Conservation (phyloP, 768 basidiomycete species). For the Pleurotus ostreatus region DNA sequence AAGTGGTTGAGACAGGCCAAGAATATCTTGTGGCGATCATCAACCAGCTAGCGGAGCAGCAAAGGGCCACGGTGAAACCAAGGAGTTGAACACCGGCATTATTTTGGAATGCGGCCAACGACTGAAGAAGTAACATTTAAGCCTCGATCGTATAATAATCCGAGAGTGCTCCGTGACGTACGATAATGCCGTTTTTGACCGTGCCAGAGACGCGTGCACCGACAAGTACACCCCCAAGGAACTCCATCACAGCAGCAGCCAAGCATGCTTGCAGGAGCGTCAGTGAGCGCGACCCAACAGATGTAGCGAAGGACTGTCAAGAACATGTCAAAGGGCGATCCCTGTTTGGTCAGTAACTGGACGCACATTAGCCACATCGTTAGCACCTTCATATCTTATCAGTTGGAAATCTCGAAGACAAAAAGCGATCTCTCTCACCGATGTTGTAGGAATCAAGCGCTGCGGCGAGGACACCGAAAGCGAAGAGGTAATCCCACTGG, state of each 20-base stretch:
- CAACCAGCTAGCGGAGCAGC: conserved; percentile 22
- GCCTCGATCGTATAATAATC: neutral
- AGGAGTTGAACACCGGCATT: conserved; percentile 26
- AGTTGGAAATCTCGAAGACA: conserved; percentile 11
- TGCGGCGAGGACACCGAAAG: conserved; percentile 21
- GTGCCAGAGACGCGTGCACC: conserved; percentile 24
- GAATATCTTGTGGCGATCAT: conserved; percentile 21
- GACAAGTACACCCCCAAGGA: conserved; percentile 22
- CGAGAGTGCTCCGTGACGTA: conserved; percentile 6
- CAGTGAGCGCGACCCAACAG: conserved; percentile 22
- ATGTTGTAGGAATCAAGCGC: conserved; percentile 1
- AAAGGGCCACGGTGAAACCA: conserved; percentile 21
- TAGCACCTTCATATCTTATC: conserved; percentile 22
- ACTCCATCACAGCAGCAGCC: conserved; percentile 22
- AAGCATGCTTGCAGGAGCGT: conserved; percentile 21
- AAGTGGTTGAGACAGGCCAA: conserved; percentile 25
- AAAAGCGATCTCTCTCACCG: neutral
- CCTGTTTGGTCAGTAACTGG: no score
- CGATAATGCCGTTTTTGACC: conserved; percentile 25
- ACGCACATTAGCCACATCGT: conserved; percentile 25
- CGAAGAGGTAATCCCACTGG: conserved; percentile 27
- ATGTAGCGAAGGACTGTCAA: conserved; percentile 19
- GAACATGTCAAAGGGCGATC: neutral
- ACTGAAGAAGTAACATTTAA: conserved; percentile 3
- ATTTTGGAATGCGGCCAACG: conserved; percentile 18